Evolutionary conservation across 2,329 filamentous ascomycete species (phyloP).

Genomic region (Leptographium lundbergii): DNA sequence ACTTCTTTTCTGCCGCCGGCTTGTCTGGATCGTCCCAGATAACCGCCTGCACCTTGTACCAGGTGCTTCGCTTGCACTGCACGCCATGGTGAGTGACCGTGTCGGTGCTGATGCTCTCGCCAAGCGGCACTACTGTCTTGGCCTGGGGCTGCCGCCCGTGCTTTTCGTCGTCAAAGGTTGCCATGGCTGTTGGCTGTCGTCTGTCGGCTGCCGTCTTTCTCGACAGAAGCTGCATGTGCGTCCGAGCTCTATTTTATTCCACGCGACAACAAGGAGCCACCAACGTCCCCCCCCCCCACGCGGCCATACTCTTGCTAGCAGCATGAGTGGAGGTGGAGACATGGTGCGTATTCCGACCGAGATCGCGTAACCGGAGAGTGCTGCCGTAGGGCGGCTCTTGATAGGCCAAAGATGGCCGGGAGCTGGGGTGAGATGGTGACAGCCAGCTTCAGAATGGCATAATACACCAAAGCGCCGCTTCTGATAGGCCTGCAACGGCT

Average conservation of each 20-base stretch:
- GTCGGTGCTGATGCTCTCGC: not conserved
- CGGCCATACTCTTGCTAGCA: too few relatives aligned
- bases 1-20: constrained; percentile 11
- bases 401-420: not conserved
- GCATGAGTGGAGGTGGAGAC: not conserved
- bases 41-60: not conserved
- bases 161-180: not conserved
- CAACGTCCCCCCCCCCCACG: not conserved
- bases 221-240: not conserved
- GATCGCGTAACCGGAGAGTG: not conserved
- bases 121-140: not conserved
- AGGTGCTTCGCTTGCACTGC: not conserved
- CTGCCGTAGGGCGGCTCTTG: not conserved
- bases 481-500: too few relatives aligned
- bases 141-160: not conserved
- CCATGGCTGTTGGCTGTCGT: not conserved
- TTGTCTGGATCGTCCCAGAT: constrained; percentile 8
- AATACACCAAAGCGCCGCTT: not conserved
- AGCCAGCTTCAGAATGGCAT: not conserved
- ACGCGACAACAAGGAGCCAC: not conserved
- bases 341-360: not conserved
- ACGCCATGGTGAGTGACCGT: not conserved
- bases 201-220: not conserved
- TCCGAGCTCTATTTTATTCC: not conserved
- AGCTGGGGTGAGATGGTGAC: not conserved